A percentile compares a stretch with the other conserved stretches of the same genome.
These are phyloP conservation scores for Phytophthora citricola DNA, from an alignment of 352 stramenopile species.

Conservation along the genomic window DNA sequence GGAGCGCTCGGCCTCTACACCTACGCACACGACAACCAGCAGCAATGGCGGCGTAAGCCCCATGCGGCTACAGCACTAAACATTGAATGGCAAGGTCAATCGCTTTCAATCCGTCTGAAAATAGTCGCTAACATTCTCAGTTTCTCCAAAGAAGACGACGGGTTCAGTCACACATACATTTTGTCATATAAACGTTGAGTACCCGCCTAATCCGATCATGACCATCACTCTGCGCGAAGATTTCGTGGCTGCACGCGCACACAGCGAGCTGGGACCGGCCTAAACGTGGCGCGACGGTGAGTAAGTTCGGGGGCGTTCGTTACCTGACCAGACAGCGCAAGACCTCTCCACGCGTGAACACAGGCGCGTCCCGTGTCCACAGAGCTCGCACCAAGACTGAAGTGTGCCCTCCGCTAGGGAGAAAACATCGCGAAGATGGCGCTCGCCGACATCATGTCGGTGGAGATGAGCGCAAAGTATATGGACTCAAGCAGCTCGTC, in stretches of 20 bases:
- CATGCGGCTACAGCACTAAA: conserved; percentile 29
- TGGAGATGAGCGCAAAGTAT: conserved; percentile 79
- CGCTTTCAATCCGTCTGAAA: conserved; percentile 16
- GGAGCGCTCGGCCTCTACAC: conserved; percentile 32
- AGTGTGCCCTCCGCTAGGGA: neutral
- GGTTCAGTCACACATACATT: conserved; percentile 18
- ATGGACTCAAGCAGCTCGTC: conserved; percentile 83
- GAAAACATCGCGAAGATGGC: conserved; percentile 51
- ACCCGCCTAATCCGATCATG: conserved; percentile 38
- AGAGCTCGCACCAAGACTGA: conserved; percentile 2
- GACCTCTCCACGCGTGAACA: neutral
- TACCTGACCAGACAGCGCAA: conserved; percentile 15
- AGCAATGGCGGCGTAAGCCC: conserved; percentile 26
- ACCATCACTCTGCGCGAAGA: conserved; percentile 49
- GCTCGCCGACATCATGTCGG: conserved; percentile 76
- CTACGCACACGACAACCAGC: conserved; percentile 28
- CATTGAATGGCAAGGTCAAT: conserved; percentile 5
- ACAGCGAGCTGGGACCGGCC: conserved; percentile 31
- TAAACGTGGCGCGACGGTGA: conserved; percentile 35
- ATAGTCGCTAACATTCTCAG: conserved; percentile 16
- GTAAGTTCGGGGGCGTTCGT: conserved; percentile 25
- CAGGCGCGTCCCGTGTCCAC: conserved; percentile 1
- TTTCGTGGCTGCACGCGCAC: conserved; percentile 46
- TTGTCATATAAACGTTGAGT: conserved; percentile 7
- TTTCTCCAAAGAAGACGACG: conserved; percentile 17